A percentile compares a stretch with the other conserved stretches of the same genome.
Conservation (phyloP, 2,329 filamentous ascomycete genomes). For the Scedosporium aurantiacum region DNA sequence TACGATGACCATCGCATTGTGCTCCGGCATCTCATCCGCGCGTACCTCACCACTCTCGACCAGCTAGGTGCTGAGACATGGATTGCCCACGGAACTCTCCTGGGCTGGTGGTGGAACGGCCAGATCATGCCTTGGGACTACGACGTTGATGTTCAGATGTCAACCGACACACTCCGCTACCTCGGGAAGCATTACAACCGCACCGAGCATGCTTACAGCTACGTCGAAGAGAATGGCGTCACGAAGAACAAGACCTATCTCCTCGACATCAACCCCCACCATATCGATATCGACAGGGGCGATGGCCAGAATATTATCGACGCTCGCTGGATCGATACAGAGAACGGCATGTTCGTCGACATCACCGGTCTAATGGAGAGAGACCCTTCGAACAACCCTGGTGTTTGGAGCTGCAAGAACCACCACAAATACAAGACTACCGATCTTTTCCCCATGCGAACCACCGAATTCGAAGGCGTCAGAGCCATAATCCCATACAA, state of each 20-base stretch:
- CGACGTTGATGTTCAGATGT: constrained; percentile 74
- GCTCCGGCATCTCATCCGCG: constrained; percentile 58
- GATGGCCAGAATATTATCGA: constrained; percentile 73
- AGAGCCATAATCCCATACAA: constrained; percentile 57
- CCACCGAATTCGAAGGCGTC: constrained; percentile 65
- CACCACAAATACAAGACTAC: constrained; percentile 56
- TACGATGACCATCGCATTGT: constrained; percentile 57
- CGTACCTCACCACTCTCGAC: constrained; percentile 59
- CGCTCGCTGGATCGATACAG: constrained; percentile 68
- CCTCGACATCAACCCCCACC: constrained; percentile 67
- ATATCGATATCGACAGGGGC: constrained; percentile 47
- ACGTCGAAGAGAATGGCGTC: constrained; percentile 29
- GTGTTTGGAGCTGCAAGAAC: constrained; percentile 72
- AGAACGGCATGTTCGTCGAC: constrained; percentile 71
- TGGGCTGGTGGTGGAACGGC: constrained; percentile 85
- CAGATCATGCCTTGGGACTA: constrained; percentile 74
- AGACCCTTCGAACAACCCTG: constrained; percentile 45
- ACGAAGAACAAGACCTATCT: constrained; percentile 45
- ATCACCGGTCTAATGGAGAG: constrained; percentile 68
- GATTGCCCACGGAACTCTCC: constrained; percentile 73
- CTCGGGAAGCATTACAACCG: constrained; percentile 58
- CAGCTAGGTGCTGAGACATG: constrained; percentile 64
- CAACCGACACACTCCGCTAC: constrained; percentile 52
- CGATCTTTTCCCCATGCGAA: constrained; percentile 68
- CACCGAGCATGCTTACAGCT: constrained; percentile 49